Evolutionary conservation across 1,284 basidiomycete species (phyloP).

Genomic region (Anthracocystis panici-leucophaei): DNA sequence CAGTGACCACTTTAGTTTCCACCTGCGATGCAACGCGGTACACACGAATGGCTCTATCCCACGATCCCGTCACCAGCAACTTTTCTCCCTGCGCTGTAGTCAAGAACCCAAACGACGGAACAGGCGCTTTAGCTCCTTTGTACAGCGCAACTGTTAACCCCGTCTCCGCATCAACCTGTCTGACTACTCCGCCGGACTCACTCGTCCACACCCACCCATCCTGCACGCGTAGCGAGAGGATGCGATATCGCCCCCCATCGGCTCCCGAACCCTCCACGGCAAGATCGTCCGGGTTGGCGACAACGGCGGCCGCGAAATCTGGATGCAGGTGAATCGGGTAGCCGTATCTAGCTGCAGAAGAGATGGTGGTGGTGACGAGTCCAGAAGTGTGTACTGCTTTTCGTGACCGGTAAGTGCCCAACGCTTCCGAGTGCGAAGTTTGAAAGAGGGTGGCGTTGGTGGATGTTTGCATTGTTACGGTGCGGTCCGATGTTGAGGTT

Average conservation of each 20-base stretch:
- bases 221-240: conserved; percentile 15
- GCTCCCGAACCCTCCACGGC: conserved; percentile 34
- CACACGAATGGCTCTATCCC: conserved; percentile 39
- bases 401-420: conserved; percentile 31
- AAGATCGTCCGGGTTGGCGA: conserved; percentile 11
- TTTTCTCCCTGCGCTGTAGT: neutral
- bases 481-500: neutral
- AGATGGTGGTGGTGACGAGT: conserved; percentile 1
- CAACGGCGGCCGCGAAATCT: conserved; percentile 7
- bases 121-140: conserved; percentile 38
- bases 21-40: conserved; percentile 7
- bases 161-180: conserved; percentile 30
- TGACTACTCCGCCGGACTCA: conserved; percentile 32
- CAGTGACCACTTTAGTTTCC: neutral
- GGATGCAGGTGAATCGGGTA: conserved; percentile 46
- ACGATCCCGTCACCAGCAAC: conserved; percentile 39
- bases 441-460: conserved; percentile 47
- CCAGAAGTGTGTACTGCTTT: conserved; percentile 41
- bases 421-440: conserved; percentile 45
- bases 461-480: conserved; percentile 39
- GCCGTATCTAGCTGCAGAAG: conserved; percentile 19
- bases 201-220: conserved; percentile 22
- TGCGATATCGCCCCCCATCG: conserved; percentile 35
- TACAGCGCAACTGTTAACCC: conserved; percentile 29
- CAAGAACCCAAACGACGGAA: conserved; percentile 16